Evolutionary conservation across 768 basidiomycete genomes (phyloP).

Genomic region (Gloeostereum incarnatum): DNA sequence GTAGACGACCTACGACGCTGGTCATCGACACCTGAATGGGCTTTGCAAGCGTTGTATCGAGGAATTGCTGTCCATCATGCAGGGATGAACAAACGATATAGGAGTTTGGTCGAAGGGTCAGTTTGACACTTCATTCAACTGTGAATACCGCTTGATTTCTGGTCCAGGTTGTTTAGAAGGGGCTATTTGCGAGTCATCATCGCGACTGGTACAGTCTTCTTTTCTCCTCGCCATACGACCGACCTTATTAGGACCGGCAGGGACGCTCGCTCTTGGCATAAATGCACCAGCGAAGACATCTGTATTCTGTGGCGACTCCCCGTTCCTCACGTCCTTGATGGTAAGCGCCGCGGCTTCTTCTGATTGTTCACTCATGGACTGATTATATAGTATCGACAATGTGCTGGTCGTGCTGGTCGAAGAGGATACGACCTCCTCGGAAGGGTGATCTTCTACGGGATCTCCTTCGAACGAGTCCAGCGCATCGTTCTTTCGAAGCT

Average conservation of each 20-base stretch:
- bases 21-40: slow-evolving; percentile 32
- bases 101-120: slow-evolving; percentile 49
- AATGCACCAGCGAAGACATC: slow-evolving; percentile 65
- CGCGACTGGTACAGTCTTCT: slow-evolving; percentile 38
- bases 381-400: slow-evolving; percentile 56
- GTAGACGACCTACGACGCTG: slow-evolving; percentile 26
- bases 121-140: background rate
- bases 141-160: background rate
- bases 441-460: slow-evolving; percentile 65
- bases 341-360: slow-evolving; percentile 18
- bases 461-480: slow-evolving; percentile 54
- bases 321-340: slow-evolving; percentile 51
- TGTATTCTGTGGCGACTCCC: slow-evolving; percentile 56
- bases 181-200: slow-evolving; percentile 59
- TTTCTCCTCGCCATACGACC: background rate
- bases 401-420: slow-evolving; percentile 64
- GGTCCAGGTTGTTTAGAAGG: slow-evolving; percentile 43
- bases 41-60: slow-evolving; percentile 36
- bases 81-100: slow-evolving; percentile 58
- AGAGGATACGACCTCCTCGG: slow-evolving; percentile 64
- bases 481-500: slow-evolving; percentile 55
- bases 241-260: slow-evolving; percentile 16
- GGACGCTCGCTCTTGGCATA: slow-evolving; percentile 65
- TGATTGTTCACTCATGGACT: slow-evolving; percentile 2
- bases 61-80: slow-evolving; percentile 66